These are phyloP conservation scores for Aspergillus sergii DNA, from an alignment of 2,329 filamentous ascomycete species.

Conservation along the genomic window DNA sequence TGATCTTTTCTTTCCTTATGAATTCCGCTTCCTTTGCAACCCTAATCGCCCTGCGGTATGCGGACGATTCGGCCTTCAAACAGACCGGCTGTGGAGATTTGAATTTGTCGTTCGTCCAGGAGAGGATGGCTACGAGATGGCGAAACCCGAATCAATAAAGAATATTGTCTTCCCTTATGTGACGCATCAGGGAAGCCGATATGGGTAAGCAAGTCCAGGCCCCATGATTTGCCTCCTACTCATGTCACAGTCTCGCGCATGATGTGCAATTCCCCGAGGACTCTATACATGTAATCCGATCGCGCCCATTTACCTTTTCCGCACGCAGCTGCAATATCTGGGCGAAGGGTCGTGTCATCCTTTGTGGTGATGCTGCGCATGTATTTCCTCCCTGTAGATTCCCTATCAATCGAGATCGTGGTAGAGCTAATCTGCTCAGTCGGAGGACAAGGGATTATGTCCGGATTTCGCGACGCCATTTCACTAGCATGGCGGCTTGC, in stretches of 20 bases:
- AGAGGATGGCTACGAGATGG: slow-evolving; percentile 35
- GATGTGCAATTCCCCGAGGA: slow-evolving; percentile 46
- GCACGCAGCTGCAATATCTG: slow-evolving; percentile 52
- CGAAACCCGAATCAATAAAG: slow-evolving; percentile 29
- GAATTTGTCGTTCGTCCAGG: slow-evolving; percentile 36
- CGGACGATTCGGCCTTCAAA: slow-evolving; percentile 47
- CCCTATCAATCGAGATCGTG: background rate
- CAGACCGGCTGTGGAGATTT: slow-evolving; percentile 44
- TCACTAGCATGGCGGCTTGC: slow-evolving; percentile 42
- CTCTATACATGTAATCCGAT: slow-evolving; percentile 52
- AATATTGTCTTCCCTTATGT: slow-evolving; percentile 34
- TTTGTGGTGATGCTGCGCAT: slow-evolving; percentile 55
- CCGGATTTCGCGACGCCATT: slow-evolving; percentile 44
- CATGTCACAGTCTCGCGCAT: slow-evolving; percentile 19
- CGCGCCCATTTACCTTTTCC: slow-evolving; percentile 50
- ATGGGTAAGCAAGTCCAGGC: slow-evolving; percentile 12
- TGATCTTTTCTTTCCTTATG: slow-evolving; percentile 50
- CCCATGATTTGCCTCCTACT: background rate
- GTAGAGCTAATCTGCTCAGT: slow-evolving; percentile 23
- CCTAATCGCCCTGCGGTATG: slow-evolving; percentile 47
- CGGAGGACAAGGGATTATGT: slow-evolving; percentile 47
- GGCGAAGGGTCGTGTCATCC: slow-evolving; percentile 44
- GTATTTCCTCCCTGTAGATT: slow-evolving; percentile 54
- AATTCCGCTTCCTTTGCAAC: slow-evolving; percentile 50
- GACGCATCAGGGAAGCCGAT: slow-evolving; percentile 22